Evolutionary conservation across 768 basidiomycete species (phyloP), one percentile per base, ranked within the genome.

Genomic region (Suillus paluster): DNA sequence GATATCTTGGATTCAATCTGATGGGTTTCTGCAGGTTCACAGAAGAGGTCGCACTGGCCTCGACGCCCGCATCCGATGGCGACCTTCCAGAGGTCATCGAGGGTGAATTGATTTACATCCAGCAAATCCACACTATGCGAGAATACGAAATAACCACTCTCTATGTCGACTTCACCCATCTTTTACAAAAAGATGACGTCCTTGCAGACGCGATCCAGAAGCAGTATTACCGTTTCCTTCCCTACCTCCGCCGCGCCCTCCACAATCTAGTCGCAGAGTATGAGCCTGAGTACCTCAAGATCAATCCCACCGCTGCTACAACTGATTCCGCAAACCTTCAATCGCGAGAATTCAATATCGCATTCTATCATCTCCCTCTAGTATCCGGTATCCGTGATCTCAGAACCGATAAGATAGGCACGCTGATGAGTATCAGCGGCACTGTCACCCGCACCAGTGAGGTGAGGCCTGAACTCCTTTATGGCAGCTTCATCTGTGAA

Each of bases 381-480:
- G 93, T 96, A 15, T 94, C 93, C 50, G 95, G 95, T 6, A 99
- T 99, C 60, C 91, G 97, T 17, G 94, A 97, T 67, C 80, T 99
- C 36, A 83, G 91, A 68, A 98, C 95, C 48, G 94, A 94, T 66
- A 91, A 91, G 75, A 97, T 99, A 62, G 97, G 97, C 21, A 93
- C 91, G 3, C 80, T 99, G 62, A 90, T 96, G 86, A 90, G 91
- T 71, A 97, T 99, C 76, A 92, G 92, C 67, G 97, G 97, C 17
- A 99, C 97, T 1, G 97, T 99, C 41, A 99, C 97, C 1, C 85
- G 97, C 57, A 99, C 97, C 4, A 95, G 93, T 67, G 97, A 99
- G 79, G 97, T 99, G 49, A 83, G 97, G 34, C 97, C 97, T 2
- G 97, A 99, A 76, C 77, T 99, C 54, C 81, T 99, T 21, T 95